Base-by-base conservation (phyloP, 192 early-diverging fungal genomes). In the Geosiphon pyriformis region DNA sequence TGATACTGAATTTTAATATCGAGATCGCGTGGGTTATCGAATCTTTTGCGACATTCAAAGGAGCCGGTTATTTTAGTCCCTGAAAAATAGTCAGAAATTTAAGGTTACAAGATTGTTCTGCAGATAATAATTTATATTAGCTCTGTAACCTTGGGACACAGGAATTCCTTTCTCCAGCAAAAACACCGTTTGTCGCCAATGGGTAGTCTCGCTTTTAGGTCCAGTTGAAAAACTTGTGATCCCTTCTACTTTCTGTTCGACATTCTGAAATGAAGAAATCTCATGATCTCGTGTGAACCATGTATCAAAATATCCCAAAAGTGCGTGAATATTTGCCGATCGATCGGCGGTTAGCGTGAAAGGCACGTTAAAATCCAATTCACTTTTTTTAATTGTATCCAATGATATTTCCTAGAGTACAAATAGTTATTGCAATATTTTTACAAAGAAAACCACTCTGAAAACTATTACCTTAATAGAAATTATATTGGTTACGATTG, bases 101-200 rank as follows among this genome's bases (percentile, higher is more conserved):
- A 37, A 57, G 15, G 18, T 29, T 12, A 31, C 2, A 12, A 61
- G 4, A 33, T 22, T 26, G 18, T 30, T 17, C 15, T 29, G n/a
- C 2, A 34, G 1, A 10, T 35, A 25, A 8, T 11, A 25, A 15
- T 37, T 37, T 11, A 0, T 23, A 30, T 35, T n/a, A 1, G 7
- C 7, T 2, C 23, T 12, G 20, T 35, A 26, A 62, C 76, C 73
- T 72, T 72, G 57, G 72, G 69, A 37, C 68, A 32, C 52, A 93
- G 93, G 49, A 90, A 88, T 53, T 83, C 77, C 63, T 85, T 87
- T 56, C 87, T 82, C 32, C 82, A 89, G 71, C 90, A 97, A 94
- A 76, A 99, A 98, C 46, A 99, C 93, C 27, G 97, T 98, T 80
- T 99, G 96, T 79, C 98, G 97, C 97, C 97, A 99, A 73, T 99